A percentile compares a stretch with the other conserved stretches of the same genome.
These are phyloP conservation scores for Prunus salicina DNA, from an alignment of 306 rosid genomes.

Conservation along the genomic window DNA sequence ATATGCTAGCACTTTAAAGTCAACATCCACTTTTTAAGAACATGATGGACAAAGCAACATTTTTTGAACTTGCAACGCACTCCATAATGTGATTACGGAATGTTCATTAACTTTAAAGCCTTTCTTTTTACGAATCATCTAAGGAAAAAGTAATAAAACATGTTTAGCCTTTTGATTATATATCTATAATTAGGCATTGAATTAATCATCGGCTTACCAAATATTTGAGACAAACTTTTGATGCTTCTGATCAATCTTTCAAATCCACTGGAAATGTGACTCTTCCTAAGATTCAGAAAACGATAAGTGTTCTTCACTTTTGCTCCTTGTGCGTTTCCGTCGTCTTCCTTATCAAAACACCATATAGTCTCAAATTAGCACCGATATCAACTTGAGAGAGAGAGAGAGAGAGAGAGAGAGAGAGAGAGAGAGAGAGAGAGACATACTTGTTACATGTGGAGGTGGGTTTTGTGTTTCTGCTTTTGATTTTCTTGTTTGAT, in stretches of 20 bases:
- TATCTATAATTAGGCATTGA: neutral
- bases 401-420: conserved; percentile 13
- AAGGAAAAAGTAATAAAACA: too few relatives aligned
- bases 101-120: too few relatives aligned
- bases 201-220: conserved; percentile 46
- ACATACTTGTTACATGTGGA: conserved; percentile 36
- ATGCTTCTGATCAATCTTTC: conserved; percentile 63
- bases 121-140: too few relatives aligned
- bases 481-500: conserved; percentile 24
- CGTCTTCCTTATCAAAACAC: conserved; percentile 48
- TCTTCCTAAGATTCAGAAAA: conserved; percentile 52
- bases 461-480: conserved; percentile 17
- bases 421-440: neutral
- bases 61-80: too few relatives aligned
- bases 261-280: conserved; percentile 50
- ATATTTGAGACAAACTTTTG: conserved; percentile 67
- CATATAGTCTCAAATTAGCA: neutral
- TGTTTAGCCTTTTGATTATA: too few relatives aligned
- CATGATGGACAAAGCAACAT: too few relatives aligned
- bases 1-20: too few relatives aligned
- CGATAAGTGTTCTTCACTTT: conserved; percentile 29
- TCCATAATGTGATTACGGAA: too few relatives aligned
- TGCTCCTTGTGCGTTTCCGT: conserved; percentile 17
- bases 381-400: neutral
- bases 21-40: too few relatives aligned